Percentiles rank a stretch among this genome's conserved stretches.
These are phyloP conservation scores for Daldinia grandis DNA, from an alignment of 495 filamentous ascomycete species.

Conservation along the genomic window DNA sequence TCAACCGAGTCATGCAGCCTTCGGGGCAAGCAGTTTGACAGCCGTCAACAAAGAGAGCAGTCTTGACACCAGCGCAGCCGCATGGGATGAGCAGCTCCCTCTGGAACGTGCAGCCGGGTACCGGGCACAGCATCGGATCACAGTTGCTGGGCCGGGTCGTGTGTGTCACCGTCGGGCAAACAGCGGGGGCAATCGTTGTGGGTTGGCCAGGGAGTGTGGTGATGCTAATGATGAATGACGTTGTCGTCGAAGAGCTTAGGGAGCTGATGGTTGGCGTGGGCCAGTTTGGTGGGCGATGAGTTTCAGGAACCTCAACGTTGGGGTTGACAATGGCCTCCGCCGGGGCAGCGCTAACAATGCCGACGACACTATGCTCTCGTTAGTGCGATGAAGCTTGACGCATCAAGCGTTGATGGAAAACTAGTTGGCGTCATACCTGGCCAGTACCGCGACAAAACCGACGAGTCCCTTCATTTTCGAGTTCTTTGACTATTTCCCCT, in stretches of 20 bases:
- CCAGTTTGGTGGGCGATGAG: constrained; percentile 6
- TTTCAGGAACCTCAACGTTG: not conserved
- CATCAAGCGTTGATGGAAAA: not conserved
- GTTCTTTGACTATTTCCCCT: constrained; percentile 6
- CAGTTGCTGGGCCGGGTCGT: constrained; percentile 52
- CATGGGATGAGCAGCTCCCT: constrained; percentile 49
- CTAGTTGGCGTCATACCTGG: constrained; percentile 24
- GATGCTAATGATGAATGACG: constrained; percentile 41
- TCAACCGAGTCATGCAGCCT: constrained; percentile 49
- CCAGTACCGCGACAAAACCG: constrained; percentile 26
- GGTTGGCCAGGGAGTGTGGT: constrained; percentile 39
- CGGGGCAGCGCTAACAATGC: constrained; percentile 14
- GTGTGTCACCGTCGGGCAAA: constrained; percentile 53
- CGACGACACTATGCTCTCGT: constrained; percentile 1
- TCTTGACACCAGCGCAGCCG: constrained; percentile 48
- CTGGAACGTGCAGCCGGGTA: constrained; percentile 50
- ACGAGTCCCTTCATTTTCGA: constrained; percentile 35
- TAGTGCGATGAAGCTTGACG: constrained; percentile 5
- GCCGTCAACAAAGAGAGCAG: constrained; percentile 51
- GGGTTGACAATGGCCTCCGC: not conserved
- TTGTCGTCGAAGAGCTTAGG: constrained; percentile 19
- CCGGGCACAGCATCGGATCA: constrained; percentile 50
- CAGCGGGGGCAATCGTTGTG: constrained; percentile 2
- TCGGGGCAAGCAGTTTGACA: constrained; percentile 50
- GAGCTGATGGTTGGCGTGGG: not conserved